A percentile compares a stretch with the other conserved stretches of the same genome.
Conservation (phyloP, 2,329 filamentous ascomycete species). For the Fusarium drepaniforme region DNA sequence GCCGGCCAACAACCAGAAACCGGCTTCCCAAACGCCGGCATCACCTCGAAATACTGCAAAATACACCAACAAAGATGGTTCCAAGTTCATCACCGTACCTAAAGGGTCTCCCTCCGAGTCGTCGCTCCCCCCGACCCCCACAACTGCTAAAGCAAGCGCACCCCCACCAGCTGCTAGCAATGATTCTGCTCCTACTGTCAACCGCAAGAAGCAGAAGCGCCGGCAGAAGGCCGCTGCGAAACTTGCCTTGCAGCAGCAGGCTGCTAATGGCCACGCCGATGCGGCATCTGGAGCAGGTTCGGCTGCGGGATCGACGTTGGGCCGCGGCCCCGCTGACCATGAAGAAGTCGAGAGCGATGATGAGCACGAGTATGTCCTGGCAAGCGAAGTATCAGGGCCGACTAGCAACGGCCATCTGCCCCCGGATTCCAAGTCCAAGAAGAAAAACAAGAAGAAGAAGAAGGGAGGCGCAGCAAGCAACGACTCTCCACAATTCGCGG, state of each 20-base stretch:
- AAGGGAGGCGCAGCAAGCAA: conserved; percentile 52
- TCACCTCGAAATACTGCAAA: conserved; percentile 69
- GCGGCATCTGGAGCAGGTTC: conserved; percentile 42
- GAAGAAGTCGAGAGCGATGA: conserved; percentile 70
- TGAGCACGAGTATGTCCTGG: conserved; percentile 59
- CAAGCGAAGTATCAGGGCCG: conserved; percentile 47
- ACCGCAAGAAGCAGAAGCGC: conserved; percentile 96
- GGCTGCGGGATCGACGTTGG: conserved; percentile 36
- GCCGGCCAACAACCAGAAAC: conserved; percentile 66
- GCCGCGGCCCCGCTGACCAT: conserved; percentile 53
- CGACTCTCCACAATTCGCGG: conserved; percentile 33
- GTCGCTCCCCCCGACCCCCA: conserved; percentile 65
- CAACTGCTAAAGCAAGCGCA: conserved; percentile 54
- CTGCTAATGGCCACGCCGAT: conserved; percentile 56
- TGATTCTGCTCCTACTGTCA: conserved; percentile 67
- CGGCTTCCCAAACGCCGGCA: conserved; percentile 61
- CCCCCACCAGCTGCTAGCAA: conserved; percentile 46
- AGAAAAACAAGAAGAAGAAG: conserved; percentile 79
- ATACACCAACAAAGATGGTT: conserved; percentile 77
- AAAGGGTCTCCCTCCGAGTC: conserved; percentile 66
- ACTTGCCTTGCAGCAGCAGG: conserved; percentile 59
- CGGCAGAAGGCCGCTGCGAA: conserved; percentile 86
- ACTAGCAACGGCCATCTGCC: conserved; percentile 46
- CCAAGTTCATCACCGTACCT: conserved; percentile 76
- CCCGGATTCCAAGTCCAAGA: conserved; percentile 62